Percentiles rank a stretch among this genome's conserved stretches.
These are phyloP conservation scores for Tuber borchii DNA, from an alignment of 495 filamentous ascomycete species.

Conservation along the genomic window DNA sequence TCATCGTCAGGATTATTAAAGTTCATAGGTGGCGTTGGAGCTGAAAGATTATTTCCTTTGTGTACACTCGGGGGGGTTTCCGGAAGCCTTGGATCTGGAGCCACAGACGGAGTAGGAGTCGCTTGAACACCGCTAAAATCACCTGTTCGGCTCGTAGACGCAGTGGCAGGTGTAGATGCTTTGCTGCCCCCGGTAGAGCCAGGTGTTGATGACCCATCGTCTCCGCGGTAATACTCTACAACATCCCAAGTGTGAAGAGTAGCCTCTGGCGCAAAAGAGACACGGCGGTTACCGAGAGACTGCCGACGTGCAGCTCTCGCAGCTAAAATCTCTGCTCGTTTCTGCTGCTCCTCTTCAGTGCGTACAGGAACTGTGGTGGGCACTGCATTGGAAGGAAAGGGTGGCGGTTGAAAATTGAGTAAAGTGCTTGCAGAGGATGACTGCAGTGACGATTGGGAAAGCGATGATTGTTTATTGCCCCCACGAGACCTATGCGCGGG, in stretches of 20 bases:
- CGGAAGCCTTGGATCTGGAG: constrained; percentile 55
- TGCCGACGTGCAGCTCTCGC: constrained; percentile 80
- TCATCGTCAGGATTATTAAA: constrained; percentile 60
- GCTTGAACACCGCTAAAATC: constrained; percentile 40
- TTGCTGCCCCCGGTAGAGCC: constrained; percentile 44
- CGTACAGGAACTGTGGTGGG: constrained; percentile 49
- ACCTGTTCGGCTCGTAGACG: not conserved
- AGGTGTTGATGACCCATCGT: constrained; percentile 20
- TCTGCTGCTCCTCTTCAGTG: constrained; percentile 76
- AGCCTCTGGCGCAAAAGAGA: constrained; percentile 95
- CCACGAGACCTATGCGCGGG: constrained; percentile 26
- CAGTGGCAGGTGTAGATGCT: constrained; percentile 48
- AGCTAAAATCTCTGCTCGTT: constrained; percentile 65
- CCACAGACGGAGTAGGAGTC: constrained; percentile 42
- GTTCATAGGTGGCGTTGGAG: constrained; percentile 49
- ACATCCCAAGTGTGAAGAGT: constrained; percentile 98
- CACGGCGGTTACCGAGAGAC: constrained; percentile 84
- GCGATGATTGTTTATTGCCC: constrained; percentile 33
- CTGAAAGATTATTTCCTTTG: constrained; percentile 61
- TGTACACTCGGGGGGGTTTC: constrained; percentile 66
- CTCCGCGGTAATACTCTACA: constrained; percentile 57
- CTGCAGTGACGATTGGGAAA: constrained; percentile 20
- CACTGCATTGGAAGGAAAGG: constrained; percentile 10
- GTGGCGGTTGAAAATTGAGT: constrained; percentile 45
- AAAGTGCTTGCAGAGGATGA: constrained; percentile 17